Conservation (phyloP, 441 rosid species). For the Pelargonium australe region DNA sequence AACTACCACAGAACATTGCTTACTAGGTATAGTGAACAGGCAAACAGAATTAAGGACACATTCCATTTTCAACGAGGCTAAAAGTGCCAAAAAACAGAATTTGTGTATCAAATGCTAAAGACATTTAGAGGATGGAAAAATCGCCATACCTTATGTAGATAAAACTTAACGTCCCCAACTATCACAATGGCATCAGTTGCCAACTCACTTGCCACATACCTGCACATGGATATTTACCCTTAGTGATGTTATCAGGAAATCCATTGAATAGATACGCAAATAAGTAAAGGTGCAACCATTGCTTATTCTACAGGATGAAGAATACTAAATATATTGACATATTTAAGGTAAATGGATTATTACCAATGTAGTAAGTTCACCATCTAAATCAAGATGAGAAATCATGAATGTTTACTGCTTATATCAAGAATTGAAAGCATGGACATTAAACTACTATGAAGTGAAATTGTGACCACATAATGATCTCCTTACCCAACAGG, state of each 20-base stretch:
- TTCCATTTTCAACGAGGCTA: neutral
- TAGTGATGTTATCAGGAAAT: neutral
- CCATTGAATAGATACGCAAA: neutral
- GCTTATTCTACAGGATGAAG: too few relatives aligned
- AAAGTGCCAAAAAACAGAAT: neutral
- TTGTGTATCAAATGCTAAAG: neutral
- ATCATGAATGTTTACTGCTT: too few relatives aligned
- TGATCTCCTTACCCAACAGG: neutral
- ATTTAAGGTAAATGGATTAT: too few relatives aligned
- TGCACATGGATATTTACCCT: conserved; percentile 22
- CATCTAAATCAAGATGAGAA: too few relatives aligned
- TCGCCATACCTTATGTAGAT: conserved; percentile 70
- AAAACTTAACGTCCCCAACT: conserved; percentile 77
- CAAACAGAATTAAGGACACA: neutral
- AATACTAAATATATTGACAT: too few relatives aligned
- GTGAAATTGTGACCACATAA: neutral
- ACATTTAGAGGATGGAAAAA: neutral
- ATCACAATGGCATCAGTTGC: conserved; percentile 61
- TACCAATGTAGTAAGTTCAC: too few relatives aligned
- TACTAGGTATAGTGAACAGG: neutral
- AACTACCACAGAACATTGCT: too few relatives aligned
- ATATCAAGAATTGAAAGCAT: too few relatives aligned
- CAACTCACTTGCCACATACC: conserved; percentile 74
- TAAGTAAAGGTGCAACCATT: neutral
- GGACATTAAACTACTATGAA: too few relatives aligned